These are phyloP conservation scores for Trichoderma atroviride DNA, from an alignment of 2,329 filamentous ascomycete species.

Conservation along the genomic window DNA sequence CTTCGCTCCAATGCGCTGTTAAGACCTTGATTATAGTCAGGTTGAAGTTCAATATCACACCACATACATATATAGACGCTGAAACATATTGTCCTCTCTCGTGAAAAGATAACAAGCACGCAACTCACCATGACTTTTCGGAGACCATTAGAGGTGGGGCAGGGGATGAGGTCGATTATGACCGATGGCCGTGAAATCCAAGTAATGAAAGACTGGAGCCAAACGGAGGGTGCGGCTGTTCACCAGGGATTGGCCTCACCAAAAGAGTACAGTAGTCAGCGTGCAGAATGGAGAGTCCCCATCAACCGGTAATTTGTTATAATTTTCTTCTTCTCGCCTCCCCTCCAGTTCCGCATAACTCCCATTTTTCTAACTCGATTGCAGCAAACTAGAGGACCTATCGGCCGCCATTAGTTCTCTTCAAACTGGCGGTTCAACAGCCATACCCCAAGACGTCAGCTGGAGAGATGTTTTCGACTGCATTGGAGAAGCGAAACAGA, in stretches of 20 bases:
- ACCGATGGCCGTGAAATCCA: slow-evolving; percentile 11
- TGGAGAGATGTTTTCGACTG: slow-evolving; percentile 13
- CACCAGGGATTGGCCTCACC: slow-evolving; percentile 12
- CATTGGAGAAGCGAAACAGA: slow-evolving; percentile 10
- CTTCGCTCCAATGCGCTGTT: not conserved
- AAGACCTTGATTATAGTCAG: not conserved
- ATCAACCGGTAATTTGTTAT: not conserved
- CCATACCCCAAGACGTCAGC: not conserved
- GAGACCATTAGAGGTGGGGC: slow-evolving; percentile 8
- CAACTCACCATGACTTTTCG: not conserved
- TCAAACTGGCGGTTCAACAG: not conserved
- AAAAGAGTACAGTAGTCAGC: slow-evolving; percentile 21
- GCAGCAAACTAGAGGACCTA: slow-evolving; percentile 6
- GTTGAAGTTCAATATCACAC: not conserved
- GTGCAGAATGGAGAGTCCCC: slow-evolving; percentile 21
- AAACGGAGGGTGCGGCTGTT: slow-evolving; percentile 9
- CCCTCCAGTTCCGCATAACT: too few species aligned
- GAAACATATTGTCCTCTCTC: not conserved
- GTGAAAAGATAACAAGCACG: not conserved
- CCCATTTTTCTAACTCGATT: not conserved
- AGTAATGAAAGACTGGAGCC: slow-evolving; percentile 20
- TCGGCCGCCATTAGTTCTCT: not conserved
- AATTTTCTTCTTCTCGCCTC: not conserved
- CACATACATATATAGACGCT: not conserved
- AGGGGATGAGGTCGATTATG: slow-evolving; percentile 17